phyloP scores from a whole-genome alignment of 2,329 filamentous ascomycete species.

The Herpotrichia juniperi region DNA sequence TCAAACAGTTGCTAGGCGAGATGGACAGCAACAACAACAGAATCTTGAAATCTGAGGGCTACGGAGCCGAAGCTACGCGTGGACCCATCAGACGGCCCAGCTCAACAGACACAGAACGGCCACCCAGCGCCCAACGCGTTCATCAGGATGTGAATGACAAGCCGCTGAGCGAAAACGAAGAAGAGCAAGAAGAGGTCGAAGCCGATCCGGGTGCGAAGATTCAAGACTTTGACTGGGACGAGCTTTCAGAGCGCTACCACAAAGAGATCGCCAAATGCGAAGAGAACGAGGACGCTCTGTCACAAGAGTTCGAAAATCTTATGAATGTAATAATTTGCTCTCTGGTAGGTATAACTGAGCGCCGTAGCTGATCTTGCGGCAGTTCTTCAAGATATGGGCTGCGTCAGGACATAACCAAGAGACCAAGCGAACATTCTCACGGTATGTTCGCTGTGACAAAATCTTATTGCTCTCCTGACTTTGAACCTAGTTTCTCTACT shows the following conservation, averaged over 20 bases:
- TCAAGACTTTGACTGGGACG: conserved; percentile 73
- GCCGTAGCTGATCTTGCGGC: conserved; percentile 14
- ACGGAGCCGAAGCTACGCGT: conserved; percentile 14
- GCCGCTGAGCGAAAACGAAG: conserved; percentile 12
- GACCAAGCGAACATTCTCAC: conserved; percentile 76
- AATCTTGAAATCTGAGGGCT: background rate
- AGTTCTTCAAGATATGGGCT: conserved; percentile 85
- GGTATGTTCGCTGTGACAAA: conserved; percentile 54
- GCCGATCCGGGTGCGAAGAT: conserved; percentile 46
- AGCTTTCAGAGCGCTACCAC: conserved; percentile 74
- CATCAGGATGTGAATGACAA: conserved; percentile 11
- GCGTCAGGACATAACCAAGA: conserved; percentile 74
- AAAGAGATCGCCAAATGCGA: conserved; percentile 68
- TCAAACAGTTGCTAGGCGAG: conserved; percentile 9
- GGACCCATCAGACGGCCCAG: conserved; percentile 15
- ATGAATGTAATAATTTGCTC: conserved; percentile 35
- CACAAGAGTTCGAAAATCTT: conserved; percentile 67
- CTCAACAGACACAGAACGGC: conserved; percentile 33
- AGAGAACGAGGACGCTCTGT: conserved; percentile 67
- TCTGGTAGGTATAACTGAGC: background rate
- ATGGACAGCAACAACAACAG: conserved; percentile 23
- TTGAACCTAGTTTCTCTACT: conserved; percentile 67
- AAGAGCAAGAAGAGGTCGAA: conserved; percentile 21
- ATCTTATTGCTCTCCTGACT: conserved; percentile 6
- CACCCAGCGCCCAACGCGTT: conserved; percentile 30